Percentiles rank a stretch among this genome's conserved stretches.
Conservation (phyloP, 108 stramenopile genomes). For the Nitzschia palea region DNA sequence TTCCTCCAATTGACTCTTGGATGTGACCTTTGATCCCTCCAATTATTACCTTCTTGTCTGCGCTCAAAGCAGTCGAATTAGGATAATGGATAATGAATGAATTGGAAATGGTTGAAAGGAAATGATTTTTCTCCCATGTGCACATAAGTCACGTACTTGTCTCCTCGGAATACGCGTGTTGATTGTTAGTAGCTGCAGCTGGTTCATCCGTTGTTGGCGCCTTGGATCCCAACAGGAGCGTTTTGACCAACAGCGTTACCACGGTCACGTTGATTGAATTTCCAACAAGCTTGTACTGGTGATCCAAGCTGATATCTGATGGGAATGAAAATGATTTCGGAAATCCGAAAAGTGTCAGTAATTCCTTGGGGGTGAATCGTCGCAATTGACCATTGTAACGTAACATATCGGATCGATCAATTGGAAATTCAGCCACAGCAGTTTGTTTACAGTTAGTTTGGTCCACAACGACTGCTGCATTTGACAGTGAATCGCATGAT, state of each 20-base stretch:
- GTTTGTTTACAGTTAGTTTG: too few relatives aligned
- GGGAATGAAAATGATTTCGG: constrained; percentile 39
- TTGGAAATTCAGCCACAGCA: constrained; percentile 1
- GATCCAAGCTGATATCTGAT: constrained; percentile 26
- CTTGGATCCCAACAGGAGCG: constrained; percentile 12
- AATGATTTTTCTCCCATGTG: too few relatives aligned
- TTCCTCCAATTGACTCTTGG: constrained; percentile 33
- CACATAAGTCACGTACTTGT: too few relatives aligned
- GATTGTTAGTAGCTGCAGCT: too few relatives aligned
- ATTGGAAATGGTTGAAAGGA: too few relatives aligned
- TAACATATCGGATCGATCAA: constrained; percentile 37
- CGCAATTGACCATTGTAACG: constrained; percentile 31
- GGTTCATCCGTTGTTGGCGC: background rate
- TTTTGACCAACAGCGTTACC: constrained; percentile 27
- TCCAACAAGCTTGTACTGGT: constrained; percentile 53
- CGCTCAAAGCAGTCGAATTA: too few relatives aligned
- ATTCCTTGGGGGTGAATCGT: constrained; percentile 44
- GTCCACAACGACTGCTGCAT: background rate
- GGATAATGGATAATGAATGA: too few relatives aligned
- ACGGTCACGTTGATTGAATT: constrained; percentile 53
- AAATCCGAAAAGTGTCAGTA: constrained; percentile 50
- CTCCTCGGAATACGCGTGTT: too few relatives aligned
- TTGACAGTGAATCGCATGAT: background rate
- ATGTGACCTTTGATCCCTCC: constrained; percentile 51
- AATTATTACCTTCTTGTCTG: background rate